Evolutionary conservation across 139 green algal species (phyloP).

Genomic region (Micractinium conductrix): DNA sequence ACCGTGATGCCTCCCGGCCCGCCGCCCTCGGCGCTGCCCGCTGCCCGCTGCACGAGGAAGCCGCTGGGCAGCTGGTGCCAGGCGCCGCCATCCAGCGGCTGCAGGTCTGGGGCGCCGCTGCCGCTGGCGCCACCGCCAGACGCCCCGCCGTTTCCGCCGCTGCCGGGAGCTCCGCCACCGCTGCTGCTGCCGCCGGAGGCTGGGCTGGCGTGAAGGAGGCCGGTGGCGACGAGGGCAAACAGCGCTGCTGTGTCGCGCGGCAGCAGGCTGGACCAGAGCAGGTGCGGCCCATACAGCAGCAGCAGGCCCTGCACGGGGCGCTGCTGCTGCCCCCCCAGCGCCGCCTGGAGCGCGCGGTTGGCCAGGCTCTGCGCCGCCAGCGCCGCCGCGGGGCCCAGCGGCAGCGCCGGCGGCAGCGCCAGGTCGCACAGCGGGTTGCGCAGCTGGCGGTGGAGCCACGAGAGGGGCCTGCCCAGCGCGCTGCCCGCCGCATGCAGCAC

Average conservation of each 20-base stretch:
- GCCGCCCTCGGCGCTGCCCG: background rate
- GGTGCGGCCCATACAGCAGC: constrained; percentile 41
- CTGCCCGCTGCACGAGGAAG: constrained; percentile 38
- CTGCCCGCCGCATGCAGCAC: constrained; percentile 3
- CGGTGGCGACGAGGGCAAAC: constrained; percentile 21
- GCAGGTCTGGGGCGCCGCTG: background rate
- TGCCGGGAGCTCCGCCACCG: background rate
- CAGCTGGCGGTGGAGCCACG: constrained; percentile 38
- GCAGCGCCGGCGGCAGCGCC: constrained; percentile 1
- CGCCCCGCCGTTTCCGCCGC: background rate
- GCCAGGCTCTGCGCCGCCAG: constrained; percentile 19
- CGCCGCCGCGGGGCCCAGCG: background rate
- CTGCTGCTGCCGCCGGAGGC: background rate
- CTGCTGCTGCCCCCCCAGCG: background rate
- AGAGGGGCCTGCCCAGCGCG: constrained; percentile 14
- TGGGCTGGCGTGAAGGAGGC: constrained; percentile 40
- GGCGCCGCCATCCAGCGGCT: constrained; percentile 15
- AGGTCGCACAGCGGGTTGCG: constrained; percentile 38
- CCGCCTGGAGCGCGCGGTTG: constrained; percentile 2
- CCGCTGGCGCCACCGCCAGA: background rate
- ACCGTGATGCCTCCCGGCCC: background rate
- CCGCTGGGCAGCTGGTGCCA: constrained; percentile 43
- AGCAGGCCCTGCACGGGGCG: constrained; percentile 30
- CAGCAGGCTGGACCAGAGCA: constrained; percentile 45
- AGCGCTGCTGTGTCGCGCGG: constrained; percentile 36